Percentiles rank a stretch among this genome's conserved stretches.
Evolutionary conservation across 2,329 filamentous ascomycete species (phyloP).

Genomic region (Fusarium sp.): DNA sequence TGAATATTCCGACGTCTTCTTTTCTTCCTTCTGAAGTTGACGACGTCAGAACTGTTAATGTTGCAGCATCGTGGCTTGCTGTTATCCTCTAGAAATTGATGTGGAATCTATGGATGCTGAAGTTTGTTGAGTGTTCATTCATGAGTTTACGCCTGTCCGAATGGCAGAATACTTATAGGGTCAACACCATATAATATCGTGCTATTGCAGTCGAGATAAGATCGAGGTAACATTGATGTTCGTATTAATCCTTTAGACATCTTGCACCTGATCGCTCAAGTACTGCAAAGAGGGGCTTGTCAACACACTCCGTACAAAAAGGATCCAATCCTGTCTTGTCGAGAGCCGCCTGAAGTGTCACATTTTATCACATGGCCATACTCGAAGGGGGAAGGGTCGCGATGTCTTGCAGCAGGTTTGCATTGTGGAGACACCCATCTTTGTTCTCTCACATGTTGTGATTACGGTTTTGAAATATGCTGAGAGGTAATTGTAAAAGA

Average conservation of each 20-base stretch:
- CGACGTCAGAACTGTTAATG: conserved; percentile 27
- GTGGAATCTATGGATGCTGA: conserved; percentile 1
- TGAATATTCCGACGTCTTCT: conserved; percentile 24
- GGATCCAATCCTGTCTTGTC: conserved; percentile 32
- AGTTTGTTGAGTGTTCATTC: not conserved
- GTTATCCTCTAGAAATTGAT: conserved; percentile 1
- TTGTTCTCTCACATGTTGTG: not conserved
- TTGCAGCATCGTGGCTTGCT: conserved; percentile 22
- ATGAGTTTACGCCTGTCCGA: not conserved
- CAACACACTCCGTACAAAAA: conserved; percentile 16
- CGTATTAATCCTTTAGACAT: conserved; percentile 15
- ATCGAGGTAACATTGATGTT: conserved; percentile 12
- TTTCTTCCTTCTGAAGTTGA: conserved; percentile 15
- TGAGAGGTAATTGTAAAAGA: not conserved
- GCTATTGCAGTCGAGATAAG: conserved; percentile 2
- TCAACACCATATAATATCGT: not conserved
- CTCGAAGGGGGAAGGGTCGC: conserved; percentile 34
- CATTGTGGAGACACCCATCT: conserved; percentile 29
- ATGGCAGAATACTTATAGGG: not conserved
- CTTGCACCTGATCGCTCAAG: conserved; percentile 21
- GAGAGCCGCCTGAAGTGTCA: conserved; percentile 37
- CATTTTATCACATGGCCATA: conserved; percentile 43
- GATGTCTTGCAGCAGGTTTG: conserved; percentile 36
- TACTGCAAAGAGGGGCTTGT: conserved; percentile 23
- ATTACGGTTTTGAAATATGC: not conserved